Evolutionary conservation across 1,284 basidiomycete genomes (phyloP), one percentile per base, ranked within the genome.

Genomic region (Ustilago lituana): DNA sequence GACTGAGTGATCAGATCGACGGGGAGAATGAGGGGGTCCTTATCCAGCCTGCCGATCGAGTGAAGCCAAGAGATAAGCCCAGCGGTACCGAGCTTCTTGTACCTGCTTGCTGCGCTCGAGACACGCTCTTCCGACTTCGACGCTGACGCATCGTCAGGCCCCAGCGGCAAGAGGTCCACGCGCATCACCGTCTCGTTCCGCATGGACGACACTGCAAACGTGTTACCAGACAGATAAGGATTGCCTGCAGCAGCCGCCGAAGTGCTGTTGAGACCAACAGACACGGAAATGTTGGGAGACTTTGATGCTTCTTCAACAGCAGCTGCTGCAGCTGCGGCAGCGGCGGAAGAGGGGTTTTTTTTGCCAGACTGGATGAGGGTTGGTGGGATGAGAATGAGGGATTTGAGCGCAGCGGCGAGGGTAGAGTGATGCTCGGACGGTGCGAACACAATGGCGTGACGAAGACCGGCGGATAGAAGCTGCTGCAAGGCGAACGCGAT

Each of bases 51-150:
- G 19, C 76, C 76, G 46, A 78, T 64, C 14, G 66, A 69, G n/a
- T 73, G 66, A n/a, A 80, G 67, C 80, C 80, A 82, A n/a, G 67
- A 62, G 31, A 82, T 57, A 22, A 82, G 68, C 24, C 79, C 74
- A 10, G 80, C 78, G 9, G 79, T 81, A 22, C 80, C 79, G 43
- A 75, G 68, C 29, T 51, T 65, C 45, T 65, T 65, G 53, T 61
- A 65, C 26, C 61, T 65, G 46, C 50, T 41, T 15, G 67, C 54
- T 4, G 61, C 33, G 32, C 40, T 65, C 4, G 53, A 45, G 20
- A 33, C 19, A 26, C 46, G 50, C 26, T 55, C 53, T 24, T 55
- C 56, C 12, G 48, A 22, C 35, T 53, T 50, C 24, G 49, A 29
- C 14, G 31, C 38, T 35, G 48, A 48, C 33, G 52, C 46, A 24